Evolutionary conservation across 1,284 basidiomycete species (phyloP).

Genomic region (Marasmius sp.): DNA sequence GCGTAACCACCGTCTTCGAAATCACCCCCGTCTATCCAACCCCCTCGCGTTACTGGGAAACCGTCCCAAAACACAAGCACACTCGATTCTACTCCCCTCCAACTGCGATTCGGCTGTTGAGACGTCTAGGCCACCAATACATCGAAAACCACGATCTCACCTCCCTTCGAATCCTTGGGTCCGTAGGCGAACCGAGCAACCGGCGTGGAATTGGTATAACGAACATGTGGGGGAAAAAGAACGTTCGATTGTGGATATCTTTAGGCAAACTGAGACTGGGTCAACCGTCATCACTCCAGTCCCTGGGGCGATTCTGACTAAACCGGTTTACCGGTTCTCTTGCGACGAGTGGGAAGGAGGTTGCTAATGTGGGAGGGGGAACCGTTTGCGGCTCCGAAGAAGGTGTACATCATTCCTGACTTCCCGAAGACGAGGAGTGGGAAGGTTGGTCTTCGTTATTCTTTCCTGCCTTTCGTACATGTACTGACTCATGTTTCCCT

Average conservation of each 20-base stretch:
- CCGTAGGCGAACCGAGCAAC: conserved; percentile 98
- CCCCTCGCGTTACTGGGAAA: conserved; percentile 96
- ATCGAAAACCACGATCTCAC: conserved; percentile 85
- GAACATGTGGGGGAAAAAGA: conserved; percentile 88
- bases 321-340: conserved; percentile 98
- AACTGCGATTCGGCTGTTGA: conserved; percentile 90
- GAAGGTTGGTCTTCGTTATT: too few species aligned
- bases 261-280: conserved; percentile 98
- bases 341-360: conserved; percentile 67
- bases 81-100: conserved; percentile 96
- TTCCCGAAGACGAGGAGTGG: conserved; percentile 97
- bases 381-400: conserved; percentile 94
- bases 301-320: conserved; percentile 93
- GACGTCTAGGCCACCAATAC: conserved; percentile 79
- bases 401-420: conserved; percentile 83
- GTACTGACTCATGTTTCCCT: too few species aligned
- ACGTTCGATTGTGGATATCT: conserved; percentile 96
- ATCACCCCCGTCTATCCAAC: conserved; percentile 97
- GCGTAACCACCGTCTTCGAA: conserved; percentile 92
- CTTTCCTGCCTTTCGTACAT: too few species aligned
- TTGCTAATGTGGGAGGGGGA: conserved; percentile 45
- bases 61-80: conserved; percentile 89
- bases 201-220: conserved; percentile 99
- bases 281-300: conserved; percentile 94
- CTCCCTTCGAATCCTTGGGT: conserved; percentile 85